phyloP scores from a whole-genome alignment of 352 stramenopile genomes.

The Phytophthora kernoviae region DNA sequence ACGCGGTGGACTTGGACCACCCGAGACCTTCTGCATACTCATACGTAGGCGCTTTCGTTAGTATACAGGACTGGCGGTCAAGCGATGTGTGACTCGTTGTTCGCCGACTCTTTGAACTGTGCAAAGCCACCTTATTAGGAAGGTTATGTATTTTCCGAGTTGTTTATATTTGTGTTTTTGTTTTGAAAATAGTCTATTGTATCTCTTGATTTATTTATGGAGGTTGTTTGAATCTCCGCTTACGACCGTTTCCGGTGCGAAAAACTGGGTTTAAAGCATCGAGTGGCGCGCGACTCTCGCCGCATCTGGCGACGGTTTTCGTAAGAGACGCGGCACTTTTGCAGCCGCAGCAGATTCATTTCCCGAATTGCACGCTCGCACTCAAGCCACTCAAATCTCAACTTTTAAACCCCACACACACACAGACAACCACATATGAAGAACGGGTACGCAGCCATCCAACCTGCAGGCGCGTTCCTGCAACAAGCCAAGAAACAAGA shows the following conservation, averaged over 20 bases:
- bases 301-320: neutral
- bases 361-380: constrained; percentile 22
- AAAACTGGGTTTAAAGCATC: neutral
- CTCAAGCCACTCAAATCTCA: constrained; percentile 19
- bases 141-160: no score
- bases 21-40: no score
- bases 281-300: neutral
- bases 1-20: no score
- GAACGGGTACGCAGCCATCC: constrained; percentile 27
- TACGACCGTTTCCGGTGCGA: constrained; percentile 1
- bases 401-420: no score
- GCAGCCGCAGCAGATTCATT: constrained; percentile 17
- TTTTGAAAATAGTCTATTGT: no score
- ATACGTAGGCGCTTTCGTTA: no score
- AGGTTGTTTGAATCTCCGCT: neutral
- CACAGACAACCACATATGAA: no score
- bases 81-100: no score
- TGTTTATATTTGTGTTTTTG: no score
- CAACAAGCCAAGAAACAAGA: constrained; percentile 13
- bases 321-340: constrained; percentile 23
- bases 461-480: constrained; percentile 43
- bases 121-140: no score
- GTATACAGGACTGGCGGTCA: no score
- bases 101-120: no score
- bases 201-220: neutral